These are phyloP conservation scores for Leishmania aethiopica DNA, from an alignment of 208 protist species.

Conservation along the genomic window DNA sequence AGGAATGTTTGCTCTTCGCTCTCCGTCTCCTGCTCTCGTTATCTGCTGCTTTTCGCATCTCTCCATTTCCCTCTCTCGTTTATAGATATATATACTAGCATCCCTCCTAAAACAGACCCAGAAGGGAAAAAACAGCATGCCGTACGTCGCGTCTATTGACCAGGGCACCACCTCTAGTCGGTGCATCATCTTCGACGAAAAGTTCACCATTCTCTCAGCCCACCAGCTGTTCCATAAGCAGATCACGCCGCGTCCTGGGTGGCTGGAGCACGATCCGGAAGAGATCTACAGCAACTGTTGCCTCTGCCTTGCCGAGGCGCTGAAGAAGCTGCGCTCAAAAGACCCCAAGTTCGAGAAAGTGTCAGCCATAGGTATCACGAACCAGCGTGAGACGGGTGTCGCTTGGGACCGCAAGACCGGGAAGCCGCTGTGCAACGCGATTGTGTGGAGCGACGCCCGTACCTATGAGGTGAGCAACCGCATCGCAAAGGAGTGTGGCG, in stretches of 20 bases:
- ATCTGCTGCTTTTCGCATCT: neutral
- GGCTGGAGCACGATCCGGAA: slow-evolving; percentile 96
- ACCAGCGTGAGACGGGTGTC: slow-evolving; percentile 98
- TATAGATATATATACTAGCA: neutral
- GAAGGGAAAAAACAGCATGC: slow-evolving; percentile 38
- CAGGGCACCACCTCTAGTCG: slow-evolving; percentile 95
- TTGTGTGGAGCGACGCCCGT: slow-evolving; percentile 93
- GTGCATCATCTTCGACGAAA: slow-evolving; percentile 93
- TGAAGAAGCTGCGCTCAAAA: slow-evolving; percentile 46
- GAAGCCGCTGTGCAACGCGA: slow-evolving; percentile 95
- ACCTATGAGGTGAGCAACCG: slow-evolving; percentile 61
- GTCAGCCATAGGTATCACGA: slow-evolving; percentile 96
- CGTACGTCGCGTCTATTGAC: slow-evolving; percentile 91
- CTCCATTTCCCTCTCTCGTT: neutral
- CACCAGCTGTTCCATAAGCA: slow-evolving; percentile 87
- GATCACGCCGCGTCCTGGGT: slow-evolving; percentile 89
- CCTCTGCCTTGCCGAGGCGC: slow-evolving; percentile 75
- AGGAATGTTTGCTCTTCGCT: neutral
- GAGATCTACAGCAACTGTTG: slow-evolving; percentile 89
- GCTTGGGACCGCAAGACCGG: slow-evolving; percentile 97
- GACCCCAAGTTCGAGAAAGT: slow-evolving; percentile 50
- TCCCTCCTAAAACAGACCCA: neutral
- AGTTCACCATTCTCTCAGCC: slow-evolving; percentile 51
- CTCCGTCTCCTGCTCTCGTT: neutral
- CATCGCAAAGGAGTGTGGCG: slow-evolving; percentile 42